Evolutionary conservation across 2,329 filamentous ascomycete genomes (phyloP).

Genomic region (Epichloe amarillans): DNA sequence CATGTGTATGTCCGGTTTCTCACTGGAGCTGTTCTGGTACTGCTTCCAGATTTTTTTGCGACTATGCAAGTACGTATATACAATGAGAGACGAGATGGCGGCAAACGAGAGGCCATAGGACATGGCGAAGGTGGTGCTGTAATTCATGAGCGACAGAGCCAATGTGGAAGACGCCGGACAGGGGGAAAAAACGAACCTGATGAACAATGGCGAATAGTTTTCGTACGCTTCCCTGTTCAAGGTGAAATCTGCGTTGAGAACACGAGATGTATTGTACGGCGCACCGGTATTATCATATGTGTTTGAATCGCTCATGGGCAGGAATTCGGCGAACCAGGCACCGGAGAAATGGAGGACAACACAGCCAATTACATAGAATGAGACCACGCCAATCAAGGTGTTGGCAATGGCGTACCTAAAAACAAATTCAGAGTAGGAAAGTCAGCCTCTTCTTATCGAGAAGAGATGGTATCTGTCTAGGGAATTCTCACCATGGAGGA

Average conservation of each 20-base stretch:
- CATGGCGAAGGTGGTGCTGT: conserved; percentile 56
- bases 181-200: conserved; percentile 27
- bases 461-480: too few relatives aligned
- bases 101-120: conserved; percentile 62
- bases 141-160: neutral
- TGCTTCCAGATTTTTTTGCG: conserved; percentile 52
- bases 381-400: conserved; percentile 51
- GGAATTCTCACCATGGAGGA: conserved; percentile 45
- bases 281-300: conserved; percentile 60
- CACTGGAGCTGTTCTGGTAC: conserved; percentile 42
- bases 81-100: conserved; percentile 53
- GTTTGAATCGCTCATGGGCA: conserved; percentile 56
- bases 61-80: conserved; percentile 55
- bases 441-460: too few relatives aligned
- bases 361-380: conserved; percentile 50
- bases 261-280: conserved; percentile 48
- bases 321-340: conserved; percentile 48
- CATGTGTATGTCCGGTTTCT: conserved; percentile 52
- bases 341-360: conserved; percentile 51
- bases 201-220: conserved; percentile 53
- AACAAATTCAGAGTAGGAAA: neutral
- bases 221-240: conserved; percentile 52
- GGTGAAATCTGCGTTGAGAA: conserved; percentile 48
- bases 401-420: conserved; percentile 57
- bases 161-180: neutral